phyloP scores from a whole-genome alignment of 257 asterid genomes.

The Phtheirospermum japonicum region DNA sequence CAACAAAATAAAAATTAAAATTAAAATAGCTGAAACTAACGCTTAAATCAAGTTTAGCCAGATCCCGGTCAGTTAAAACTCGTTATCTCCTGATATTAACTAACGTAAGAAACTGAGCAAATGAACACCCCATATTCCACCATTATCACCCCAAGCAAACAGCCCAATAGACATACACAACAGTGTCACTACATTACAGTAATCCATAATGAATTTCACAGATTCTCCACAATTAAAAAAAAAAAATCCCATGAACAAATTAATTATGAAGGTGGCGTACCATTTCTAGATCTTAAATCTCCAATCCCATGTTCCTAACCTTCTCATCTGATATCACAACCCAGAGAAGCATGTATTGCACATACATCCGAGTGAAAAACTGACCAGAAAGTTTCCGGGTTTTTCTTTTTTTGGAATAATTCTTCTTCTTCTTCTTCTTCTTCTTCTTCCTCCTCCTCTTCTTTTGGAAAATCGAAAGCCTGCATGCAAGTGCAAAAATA shows the following conservation, averaged over 20 bases:
- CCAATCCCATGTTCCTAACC: constrained; percentile 28
- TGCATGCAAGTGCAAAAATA: constrained; percentile 30
- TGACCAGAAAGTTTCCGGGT: neutral
- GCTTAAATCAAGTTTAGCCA: constrained; percentile 8
- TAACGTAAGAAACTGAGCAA: constrained; percentile 8
- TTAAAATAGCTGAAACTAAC: neutral
- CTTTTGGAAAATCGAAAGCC: constrained; percentile 18
- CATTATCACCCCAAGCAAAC: neutral
- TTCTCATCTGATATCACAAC: constrained; percentile 31
- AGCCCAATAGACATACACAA: constrained; percentile 9
- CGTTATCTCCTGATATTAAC: constrained; percentile 2
- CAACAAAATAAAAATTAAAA: constrained; percentile 2
- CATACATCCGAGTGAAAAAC: constrained; percentile 28
- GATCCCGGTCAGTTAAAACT: too few relatives aligned
- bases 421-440: too few relatives aligned
- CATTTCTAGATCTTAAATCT: constrained; percentile 42
- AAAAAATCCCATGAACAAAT: constrained; percentile 1
- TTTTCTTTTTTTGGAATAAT: neutral
- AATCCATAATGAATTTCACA: neutral
- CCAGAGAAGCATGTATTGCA: constrained; percentile 23
- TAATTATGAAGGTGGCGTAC: constrained; percentile 30
- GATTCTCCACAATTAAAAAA: neutral
- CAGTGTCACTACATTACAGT: constrained; percentile 13
- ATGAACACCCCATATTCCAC: constrained; percentile 5
- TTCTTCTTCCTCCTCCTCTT: too few relatives aligned